A percentile compares a stretch with the other conserved stretches of the same genome.
Evolutionary conservation across 2,329 filamentous ascomycete genomes (phyloP).

Genomic region (Fusarium verticillioides): DNA sequence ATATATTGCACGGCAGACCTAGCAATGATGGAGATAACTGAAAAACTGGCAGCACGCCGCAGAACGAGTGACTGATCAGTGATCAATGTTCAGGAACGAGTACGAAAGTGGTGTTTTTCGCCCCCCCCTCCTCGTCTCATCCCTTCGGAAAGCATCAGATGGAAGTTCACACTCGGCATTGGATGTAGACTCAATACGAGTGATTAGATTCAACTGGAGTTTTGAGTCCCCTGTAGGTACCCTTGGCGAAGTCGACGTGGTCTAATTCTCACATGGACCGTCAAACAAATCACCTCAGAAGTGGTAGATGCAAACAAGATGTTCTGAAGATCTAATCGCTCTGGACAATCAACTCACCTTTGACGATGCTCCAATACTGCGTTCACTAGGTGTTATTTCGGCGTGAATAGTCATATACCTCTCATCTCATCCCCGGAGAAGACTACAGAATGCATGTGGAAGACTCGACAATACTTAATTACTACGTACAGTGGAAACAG

Average conservation of each 20-base stretch:
- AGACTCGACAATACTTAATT: not conserved
- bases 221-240: not conserved
- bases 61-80: not conserved
- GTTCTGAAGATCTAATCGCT: not conserved
- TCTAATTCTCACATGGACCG: not conserved
- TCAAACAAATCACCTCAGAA: not conserved
- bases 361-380: not conserved
- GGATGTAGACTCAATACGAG: not conserved
- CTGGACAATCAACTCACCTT: not conserved
- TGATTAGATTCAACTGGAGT: not conserved
- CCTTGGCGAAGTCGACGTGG: not conserved
- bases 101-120: not conserved
- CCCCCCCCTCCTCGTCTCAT: slow-evolving; percentile 2
- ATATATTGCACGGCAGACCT: not conserved
- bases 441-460: not conserved
- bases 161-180: not conserved
- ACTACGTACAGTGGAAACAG: not conserved
- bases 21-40: not conserved
- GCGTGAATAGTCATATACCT: not conserved
- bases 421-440: not conserved
- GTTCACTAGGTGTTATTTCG: not conserved
- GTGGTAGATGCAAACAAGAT: not conserved
- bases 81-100: not conserved
- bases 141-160: slow-evolving; percentile 4
- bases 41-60: not conserved